These are phyloP conservation scores for Populus tomentosa DNA, from an alignment of 441 rosid genomes.

Conservation along the genomic window DNA sequence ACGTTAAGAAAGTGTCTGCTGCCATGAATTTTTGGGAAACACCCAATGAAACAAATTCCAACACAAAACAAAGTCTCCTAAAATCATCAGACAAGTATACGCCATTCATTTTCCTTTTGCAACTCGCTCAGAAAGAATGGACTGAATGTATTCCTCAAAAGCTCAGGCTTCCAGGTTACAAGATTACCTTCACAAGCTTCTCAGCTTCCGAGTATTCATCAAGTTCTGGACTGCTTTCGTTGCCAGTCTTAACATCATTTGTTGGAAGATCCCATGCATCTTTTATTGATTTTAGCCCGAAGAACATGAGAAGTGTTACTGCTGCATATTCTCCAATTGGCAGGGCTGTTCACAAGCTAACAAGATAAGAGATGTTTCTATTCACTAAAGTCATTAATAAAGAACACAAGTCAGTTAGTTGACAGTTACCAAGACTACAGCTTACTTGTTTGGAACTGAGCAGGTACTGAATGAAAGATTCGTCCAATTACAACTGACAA, in stretches of 20 bases:
- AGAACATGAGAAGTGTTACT: slow-evolving; percentile 76
- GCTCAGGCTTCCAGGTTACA: not conserved
- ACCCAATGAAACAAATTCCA: not conserved
- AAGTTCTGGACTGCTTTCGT: slow-evolving; percentile 52
- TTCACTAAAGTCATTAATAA: not conserved
- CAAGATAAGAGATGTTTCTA: slow-evolving; percentile 5
- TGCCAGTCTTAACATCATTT: slow-evolving; percentile 44
- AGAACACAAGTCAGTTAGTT: not conserved
- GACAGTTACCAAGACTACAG: slow-evolving; percentile 2
- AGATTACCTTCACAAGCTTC: slow-evolving; percentile 75
- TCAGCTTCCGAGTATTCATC: slow-evolving; percentile 88
- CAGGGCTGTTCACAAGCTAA: slow-evolving; percentile 51
- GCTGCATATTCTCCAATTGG: slow-evolving; percentile 98
- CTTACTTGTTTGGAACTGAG: slow-evolving; percentile 95
- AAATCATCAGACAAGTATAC: not conserved
- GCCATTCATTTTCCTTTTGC: not conserved
- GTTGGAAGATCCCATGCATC: slow-evolving; percentile 94
- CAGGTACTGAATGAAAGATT: slow-evolving; percentile 83
- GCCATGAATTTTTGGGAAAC: not conserved
- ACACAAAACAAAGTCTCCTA: not conserved
- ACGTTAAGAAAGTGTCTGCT: slow-evolving; percentile 2
- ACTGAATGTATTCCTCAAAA: not conserved
- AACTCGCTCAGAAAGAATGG: not conserved
- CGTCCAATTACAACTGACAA: slow-evolving; percentile 83
- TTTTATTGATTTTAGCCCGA: slow-evolving; percentile 92